Conservation (phyloP, 2,329 filamentous ascomycete genomes). For the Trichophyton benhamiae region DNA sequence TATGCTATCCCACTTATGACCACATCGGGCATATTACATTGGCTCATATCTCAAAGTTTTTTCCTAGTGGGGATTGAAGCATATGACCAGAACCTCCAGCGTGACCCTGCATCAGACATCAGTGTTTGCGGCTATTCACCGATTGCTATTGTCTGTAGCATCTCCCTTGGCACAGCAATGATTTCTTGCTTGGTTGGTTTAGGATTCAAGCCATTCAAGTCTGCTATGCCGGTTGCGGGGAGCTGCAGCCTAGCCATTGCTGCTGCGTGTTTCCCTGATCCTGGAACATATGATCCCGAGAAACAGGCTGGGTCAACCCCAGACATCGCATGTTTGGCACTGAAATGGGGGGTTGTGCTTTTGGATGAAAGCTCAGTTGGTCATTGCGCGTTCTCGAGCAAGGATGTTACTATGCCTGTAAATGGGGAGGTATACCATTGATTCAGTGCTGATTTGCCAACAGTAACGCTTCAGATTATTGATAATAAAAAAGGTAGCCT, state of each 20-base stretch:
- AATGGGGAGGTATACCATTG: neutral
- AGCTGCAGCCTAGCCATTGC: constrained; percentile 22
- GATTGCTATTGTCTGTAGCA: constrained; percentile 15
- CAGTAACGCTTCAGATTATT: neutral
- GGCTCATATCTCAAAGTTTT: constrained; percentile 38
- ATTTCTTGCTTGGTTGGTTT: constrained; percentile 11
- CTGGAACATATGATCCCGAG: neutral
- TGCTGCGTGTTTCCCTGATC: neutral
- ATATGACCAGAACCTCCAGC: constrained; percentile 19
- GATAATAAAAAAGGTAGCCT: neutral
- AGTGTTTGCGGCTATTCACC: constrained; percentile 17
- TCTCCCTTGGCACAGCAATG: constrained; percentile 13
- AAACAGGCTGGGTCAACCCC: neutral
- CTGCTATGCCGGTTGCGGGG: constrained; percentile 20
- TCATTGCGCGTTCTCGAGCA: neutral
- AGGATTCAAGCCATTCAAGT: constrained; percentile 13
- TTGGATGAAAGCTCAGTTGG: neutral
- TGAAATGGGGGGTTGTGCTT: neutral
- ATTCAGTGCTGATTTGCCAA: neutral
- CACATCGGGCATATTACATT: constrained; percentile 32
- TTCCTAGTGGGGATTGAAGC: constrained; percentile 26
- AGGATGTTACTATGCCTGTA: neutral
- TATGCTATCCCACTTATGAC: constrained; percentile 33
- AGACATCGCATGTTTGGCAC: neutral
- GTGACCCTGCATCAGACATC: constrained; percentile 5